phyloP scores from a whole-genome alignment of 2,329 filamentous ascomycete species.

The Xylaria hypoxylon region DNA sequence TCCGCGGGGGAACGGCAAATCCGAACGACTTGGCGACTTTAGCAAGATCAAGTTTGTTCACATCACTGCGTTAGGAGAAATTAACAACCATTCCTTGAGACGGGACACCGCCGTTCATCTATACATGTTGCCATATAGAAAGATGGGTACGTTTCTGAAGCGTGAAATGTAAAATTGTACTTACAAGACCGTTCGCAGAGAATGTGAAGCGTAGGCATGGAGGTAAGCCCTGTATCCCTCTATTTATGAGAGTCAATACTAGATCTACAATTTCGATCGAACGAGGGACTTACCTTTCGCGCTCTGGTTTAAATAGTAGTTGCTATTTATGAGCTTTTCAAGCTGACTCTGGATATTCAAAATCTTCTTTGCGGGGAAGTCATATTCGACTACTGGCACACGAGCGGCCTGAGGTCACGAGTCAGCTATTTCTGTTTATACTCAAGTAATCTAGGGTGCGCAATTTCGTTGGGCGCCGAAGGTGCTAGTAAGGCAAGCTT shows the following conservation, averaged over 20 bases:
- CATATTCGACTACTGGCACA: slow-evolving; percentile 95
- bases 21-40: slow-evolving; percentile 89
- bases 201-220: slow-evolving; percentile 89
- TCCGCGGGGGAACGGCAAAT: slow-evolving; percentile 79
- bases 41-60: slow-evolving; percentile 68
- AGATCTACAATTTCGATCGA: neutral
- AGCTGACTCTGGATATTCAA: slow-evolving; percentile 90
- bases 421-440: neutral
- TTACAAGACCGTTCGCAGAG: slow-evolving; percentile 83
- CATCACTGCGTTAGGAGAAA: slow-evolving; percentile 22
- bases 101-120: neutral
- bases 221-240: slow-evolving; percentile 77
- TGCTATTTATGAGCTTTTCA: slow-evolving; percentile 92
- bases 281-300: slow-evolving; percentile 75
- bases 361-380: slow-evolving; percentile 93
- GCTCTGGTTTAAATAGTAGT: slow-evolving; percentile 96
- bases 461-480: too few species aligned
- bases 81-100: slow-evolving; percentile 7
- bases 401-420: slow-evolving; percentile 66
- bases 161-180: slow-evolving; percentile 72
- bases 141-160: neutral
- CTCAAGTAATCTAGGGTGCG: neutral
- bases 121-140: neutral
- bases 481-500: neutral
- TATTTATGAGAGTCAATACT: slow-evolving; percentile 16